phyloP scores from a whole-genome alignment of 345 rosid species.

The Camelina hispida region DNA sequence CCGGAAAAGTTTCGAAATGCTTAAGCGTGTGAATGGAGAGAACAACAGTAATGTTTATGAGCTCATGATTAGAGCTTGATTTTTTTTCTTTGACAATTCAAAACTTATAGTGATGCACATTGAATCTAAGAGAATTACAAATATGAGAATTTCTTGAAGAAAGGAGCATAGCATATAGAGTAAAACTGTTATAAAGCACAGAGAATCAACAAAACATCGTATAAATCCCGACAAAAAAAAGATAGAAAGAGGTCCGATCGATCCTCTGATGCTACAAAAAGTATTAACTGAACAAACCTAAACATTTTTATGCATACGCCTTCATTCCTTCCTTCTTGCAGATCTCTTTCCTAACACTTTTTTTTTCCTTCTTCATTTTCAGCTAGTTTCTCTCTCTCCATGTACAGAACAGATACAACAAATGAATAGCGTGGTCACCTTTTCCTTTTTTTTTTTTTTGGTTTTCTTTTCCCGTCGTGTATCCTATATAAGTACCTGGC shows the following conservation, averaged over 20 bases:
- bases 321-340: constrained; percentile 21
- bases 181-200: constrained; percentile 29
- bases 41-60: constrained; percentile 80
- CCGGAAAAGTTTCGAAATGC: constrained; percentile 75
- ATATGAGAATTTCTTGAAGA: constrained; percentile 29
- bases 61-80: constrained; percentile 76
- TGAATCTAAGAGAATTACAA: constrained; percentile 32
- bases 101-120: constrained; percentile 17
- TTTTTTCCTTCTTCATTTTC: constrained; percentile 30
- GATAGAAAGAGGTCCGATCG: constrained; percentile 21
- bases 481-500: constrained; percentile 40
- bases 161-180: constrained; percentile 33
- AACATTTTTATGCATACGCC: constrained; percentile 37
- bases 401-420: constrained; percentile 51
- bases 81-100: too few relatives aligned
- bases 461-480: constrained; percentile 11
- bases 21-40: constrained; percentile 80
- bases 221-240: constrained; percentile 26
- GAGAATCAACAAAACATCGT: constrained; percentile 36
- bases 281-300: constrained; percentile 44
- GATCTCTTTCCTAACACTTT: constrained; percentile 35
- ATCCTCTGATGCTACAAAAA: constrained; percentile 44
- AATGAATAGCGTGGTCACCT: constrained; percentile 29
- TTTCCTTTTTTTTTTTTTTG: not conserved
- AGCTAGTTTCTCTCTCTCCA: constrained; percentile 36